A percentile compares a stretch with the other conserved stretches of the same genome.
Evolutionary conservation across 441 rosid genomes (phyloP).

Genomic region (Melianthus villosus): DNA sequence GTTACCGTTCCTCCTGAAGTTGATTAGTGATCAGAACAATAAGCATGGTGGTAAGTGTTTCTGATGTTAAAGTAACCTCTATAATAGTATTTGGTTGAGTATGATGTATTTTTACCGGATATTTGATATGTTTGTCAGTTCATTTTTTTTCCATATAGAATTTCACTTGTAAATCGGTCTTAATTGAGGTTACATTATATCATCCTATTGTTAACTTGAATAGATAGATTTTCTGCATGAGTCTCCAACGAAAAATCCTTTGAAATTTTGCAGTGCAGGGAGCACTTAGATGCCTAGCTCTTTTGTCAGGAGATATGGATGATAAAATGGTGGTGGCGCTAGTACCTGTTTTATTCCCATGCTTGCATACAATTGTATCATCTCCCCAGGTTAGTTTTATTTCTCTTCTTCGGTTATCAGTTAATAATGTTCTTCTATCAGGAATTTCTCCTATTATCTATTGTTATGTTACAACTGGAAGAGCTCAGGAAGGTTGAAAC

Average conservation of each 20-base stretch:
- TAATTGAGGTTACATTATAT: no score
- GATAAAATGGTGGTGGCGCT: slow-evolving; percentile 58
- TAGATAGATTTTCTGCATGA: no score
- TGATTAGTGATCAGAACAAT: slow-evolving; percentile 46
- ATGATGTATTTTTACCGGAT: no score
- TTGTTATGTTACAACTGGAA: no score
- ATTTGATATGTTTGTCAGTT: no score
- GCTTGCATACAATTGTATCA: slow-evolving; percentile 61
- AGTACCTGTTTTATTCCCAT: slow-evolving; percentile 71
- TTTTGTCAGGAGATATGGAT: slow-evolving; percentile 73
- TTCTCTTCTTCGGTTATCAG: no score
- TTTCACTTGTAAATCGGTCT: no score
- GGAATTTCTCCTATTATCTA: neutral
- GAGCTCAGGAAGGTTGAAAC: no score
- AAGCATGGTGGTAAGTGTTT: slow-evolving; percentile 49
- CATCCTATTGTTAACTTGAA: no score
- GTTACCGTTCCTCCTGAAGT: slow-evolving; percentile 54
- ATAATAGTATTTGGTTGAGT: no score
- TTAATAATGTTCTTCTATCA: no score
- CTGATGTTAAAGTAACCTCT: slow-evolving; percentile 2
- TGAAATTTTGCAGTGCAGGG: slow-evolving; percentile 48
- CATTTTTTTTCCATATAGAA: no score
- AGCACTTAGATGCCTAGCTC: slow-evolving; percentile 77
- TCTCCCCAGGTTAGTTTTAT: slow-evolving; percentile 54
- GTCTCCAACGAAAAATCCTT: slow-evolving; percentile 6